phyloP scores from a whole-genome alignment of 2,329 filamentous ascomycete species.

The Alternaria hordeiaustralica region DNA sequence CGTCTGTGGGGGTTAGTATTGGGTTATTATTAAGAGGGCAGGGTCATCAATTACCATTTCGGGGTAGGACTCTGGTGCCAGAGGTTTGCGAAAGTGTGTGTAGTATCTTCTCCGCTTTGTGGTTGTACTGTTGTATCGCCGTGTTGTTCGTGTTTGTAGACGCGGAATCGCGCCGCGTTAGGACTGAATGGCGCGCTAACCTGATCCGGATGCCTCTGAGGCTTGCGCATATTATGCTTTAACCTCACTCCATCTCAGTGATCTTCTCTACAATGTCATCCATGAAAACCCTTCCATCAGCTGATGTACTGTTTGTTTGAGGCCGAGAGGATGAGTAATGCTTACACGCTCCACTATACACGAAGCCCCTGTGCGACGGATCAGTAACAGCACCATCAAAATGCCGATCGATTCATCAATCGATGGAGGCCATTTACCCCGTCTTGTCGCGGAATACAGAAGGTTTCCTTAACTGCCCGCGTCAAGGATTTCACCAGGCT shows the following conservation, averaged over 20 bases:
- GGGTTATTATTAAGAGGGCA: too few relatives aligned
- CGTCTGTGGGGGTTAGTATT: conserved; percentile 47
- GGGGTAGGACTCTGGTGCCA: background rate
- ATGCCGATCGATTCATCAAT: background rate
- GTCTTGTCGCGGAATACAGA: background rate
- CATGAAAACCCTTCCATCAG: background rate
- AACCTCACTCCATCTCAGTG: background rate
- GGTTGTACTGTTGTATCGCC: background rate
- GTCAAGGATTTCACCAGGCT: background rate
- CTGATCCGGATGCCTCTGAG: background rate
- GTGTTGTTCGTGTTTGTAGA: background rate
- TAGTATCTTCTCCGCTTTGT: background rate
- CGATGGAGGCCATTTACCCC: background rate
- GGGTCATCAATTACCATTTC: conserved; percentile 1
- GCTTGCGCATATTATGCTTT: background rate
- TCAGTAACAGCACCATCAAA: background rate
- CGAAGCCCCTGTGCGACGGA: background rate
- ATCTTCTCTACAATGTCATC: background rate
- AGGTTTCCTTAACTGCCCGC: background rate
- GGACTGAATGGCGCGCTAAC: conserved; percentile 8
- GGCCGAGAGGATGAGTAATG: background rate
- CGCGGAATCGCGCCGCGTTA: conserved; percentile 3
- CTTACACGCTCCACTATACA: background rate
- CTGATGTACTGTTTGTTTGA: background rate
- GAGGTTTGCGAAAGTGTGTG: background rate